Base-by-base conservation (phyloP, 192 early-diverging fungal species). In the Chytriomyces sp. region DNA sequence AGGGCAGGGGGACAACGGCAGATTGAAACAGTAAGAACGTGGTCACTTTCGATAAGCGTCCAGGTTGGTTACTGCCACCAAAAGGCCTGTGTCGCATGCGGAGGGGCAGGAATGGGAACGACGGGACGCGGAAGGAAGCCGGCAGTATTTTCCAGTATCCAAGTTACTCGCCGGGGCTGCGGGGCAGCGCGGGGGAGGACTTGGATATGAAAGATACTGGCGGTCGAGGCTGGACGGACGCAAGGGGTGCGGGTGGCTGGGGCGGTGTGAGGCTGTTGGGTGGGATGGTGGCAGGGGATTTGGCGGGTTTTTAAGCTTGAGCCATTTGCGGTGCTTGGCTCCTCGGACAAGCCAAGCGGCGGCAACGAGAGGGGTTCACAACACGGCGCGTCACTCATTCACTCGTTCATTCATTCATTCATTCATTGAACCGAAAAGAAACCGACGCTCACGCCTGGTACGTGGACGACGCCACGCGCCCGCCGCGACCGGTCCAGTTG, bases 401-500 rank as follows among this genome's bases (percentile, higher is more conserved):
- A 14, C 14, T 2, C 44, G 0, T 1, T 0, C 3, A 2, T 49
- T 3, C 44, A 49, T 22, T 22, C 14, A 0, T 0, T 2, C 44
- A 49, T 49, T 32, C 56, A 58, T 32, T 30, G 19, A 58, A 12
- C 12, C 28, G 56, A 25, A 58, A 58, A 25, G 26, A 5, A 26
- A 1, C 1, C 28, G 14, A 17, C 28, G 12, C 10, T 82, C 82
- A 92, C 60, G 81, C 91, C 22, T 90, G 78, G 76, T 92, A 92
- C 64, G 85, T 91, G 44, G 86, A 83, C 1, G 89, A 87, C 49
- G 85, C 81, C 59, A 93, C 88, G 68, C 88, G 85, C 49, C 90
- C 96, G 77, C 96, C 96, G 65, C 90, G 89, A 57, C 95, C 96
- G 73, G 95, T 97, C 96, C 95, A 98, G 93, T 98, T 98, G 81